A percentile compares a stretch with the other conserved stretches of the same genome.
Evolutionary conservation across 371 early-diverging fungal species (phyloP).

Genomic region (Batrachochytrium dendrobatidis): DNA sequence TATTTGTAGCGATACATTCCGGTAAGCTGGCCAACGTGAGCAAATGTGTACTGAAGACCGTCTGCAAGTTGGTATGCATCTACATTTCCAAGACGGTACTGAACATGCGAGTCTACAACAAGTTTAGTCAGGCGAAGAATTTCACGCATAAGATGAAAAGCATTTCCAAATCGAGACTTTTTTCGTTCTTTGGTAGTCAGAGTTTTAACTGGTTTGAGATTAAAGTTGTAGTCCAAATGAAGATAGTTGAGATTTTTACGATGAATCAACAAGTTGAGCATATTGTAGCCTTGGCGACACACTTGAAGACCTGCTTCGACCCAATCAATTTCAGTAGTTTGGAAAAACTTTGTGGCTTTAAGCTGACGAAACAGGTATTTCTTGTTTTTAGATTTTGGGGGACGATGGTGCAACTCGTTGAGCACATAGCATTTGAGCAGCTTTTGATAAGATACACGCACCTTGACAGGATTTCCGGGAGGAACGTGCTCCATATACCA

Average conservation of each 20-base stretch:
- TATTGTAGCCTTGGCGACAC: slow-evolving; percentile 96
- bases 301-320: slow-evolving; percentile 97
- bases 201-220: slow-evolving; percentile 94
- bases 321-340: slow-evolving; percentile 97
- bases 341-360: slow-evolving; percentile 96
- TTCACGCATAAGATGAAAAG: slow-evolving; percentile 93
- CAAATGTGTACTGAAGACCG: slow-evolving; percentile 96
- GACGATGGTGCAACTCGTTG: slow-evolving; percentile 79
- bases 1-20: slow-evolving; percentile 99
- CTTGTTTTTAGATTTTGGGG: slow-evolving; percentile 83
- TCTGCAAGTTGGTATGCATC: slow-evolving; percentile 96
- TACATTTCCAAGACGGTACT: slow-evolving; percentile 93
- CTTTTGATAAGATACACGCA: slow-evolving; percentile 97
- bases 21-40: slow-evolving; percentile 98
- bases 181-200: slow-evolving; percentile 99
- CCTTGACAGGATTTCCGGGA: slow-evolving; percentile 90
- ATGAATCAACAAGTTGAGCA: slow-evolving; percentile 96
- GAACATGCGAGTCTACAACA: slow-evolving; percentile 94
- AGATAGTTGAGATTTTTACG: slow-evolving; percentile 96
- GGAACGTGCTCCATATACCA: slow-evolving; percentile 98
- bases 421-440: slow-evolving; percentile 83
- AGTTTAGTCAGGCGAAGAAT: slow-evolving; percentile 96
- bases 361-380: slow-evolving; percentile 91
- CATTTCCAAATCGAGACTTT: slow-evolving; percentile 97
- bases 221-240: slow-evolving; percentile 97